Evolutionary conservation across 169 alveolate genomes (phyloP).

Genomic region (Perkinsus chesapeaki): DNA sequence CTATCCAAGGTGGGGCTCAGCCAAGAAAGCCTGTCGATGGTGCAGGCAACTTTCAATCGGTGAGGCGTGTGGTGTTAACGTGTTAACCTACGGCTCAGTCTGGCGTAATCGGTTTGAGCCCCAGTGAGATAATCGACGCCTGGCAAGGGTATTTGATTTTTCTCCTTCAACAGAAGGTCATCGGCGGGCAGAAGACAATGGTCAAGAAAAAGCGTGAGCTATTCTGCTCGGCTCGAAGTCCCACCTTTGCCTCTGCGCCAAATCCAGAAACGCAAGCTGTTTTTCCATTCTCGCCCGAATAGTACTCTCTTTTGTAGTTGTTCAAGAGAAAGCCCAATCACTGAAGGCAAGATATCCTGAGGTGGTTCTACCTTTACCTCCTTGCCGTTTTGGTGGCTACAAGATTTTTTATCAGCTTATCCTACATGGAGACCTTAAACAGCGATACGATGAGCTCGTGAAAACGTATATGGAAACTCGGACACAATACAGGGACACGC

Average conservation of each 20-base stretch:
- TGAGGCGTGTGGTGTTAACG: too few species aligned
- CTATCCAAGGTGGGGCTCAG: neutral
- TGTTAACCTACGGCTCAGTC: neutral
- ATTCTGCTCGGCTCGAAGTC: too few species aligned
- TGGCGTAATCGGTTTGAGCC: neutral
- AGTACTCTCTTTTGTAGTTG: neutral
- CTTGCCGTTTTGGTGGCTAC: neutral
- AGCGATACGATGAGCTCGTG: neutral
- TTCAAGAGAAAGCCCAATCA: neutral
- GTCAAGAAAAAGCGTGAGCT: neutral
- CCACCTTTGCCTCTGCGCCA: too few species aligned
- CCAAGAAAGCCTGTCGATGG: neutral
- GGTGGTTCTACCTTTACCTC: neutral
- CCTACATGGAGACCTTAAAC: neutral
- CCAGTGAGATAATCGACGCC: neutral
- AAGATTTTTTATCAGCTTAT: neutral
- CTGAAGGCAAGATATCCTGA: neutral
- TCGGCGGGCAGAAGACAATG: neutral
- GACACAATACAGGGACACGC: neutral
- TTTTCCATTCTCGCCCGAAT: neutral
- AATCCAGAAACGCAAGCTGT: neutral
- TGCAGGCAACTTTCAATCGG: neutral
- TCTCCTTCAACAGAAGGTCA: neutral
- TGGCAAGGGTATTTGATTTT: neutral
- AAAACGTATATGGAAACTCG: neutral